Conservation (phyloP, 2,329 filamentous ascomycete genomes). For the Fusarium tjaetaba region DNA sequence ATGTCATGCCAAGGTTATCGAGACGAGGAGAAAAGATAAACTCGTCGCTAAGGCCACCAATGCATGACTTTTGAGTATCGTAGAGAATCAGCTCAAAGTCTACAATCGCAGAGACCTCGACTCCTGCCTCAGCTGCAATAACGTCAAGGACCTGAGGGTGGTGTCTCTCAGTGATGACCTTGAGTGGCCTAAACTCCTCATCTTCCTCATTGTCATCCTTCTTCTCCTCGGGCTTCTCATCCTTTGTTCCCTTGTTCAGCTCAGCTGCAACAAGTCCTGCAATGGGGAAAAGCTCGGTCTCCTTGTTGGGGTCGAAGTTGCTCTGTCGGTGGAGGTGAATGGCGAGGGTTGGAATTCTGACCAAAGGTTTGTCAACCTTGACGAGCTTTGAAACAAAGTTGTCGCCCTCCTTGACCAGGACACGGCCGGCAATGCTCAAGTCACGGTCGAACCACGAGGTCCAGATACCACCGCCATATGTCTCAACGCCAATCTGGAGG, state of each 20-base stretch:
- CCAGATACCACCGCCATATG: constrained; percentile 96
- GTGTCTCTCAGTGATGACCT: constrained; percentile 82
- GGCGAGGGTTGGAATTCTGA: constrained; percentile 91
- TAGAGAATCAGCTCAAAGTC: constrained; percentile 99
- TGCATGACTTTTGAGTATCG: constrained; percentile 89
- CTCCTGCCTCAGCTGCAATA: constrained; percentile 81
- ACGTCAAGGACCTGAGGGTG: constrained; percentile 88
- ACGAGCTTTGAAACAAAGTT: constrained; percentile 85
- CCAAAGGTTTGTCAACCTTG: constrained; percentile 88
- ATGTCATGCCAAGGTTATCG: constrained; percentile 97
- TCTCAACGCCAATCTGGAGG: constrained; percentile 94
- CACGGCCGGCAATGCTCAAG: constrained; percentile 87
- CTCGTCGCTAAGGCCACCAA: constrained; percentile 92
- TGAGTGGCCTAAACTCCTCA: constrained; percentile 77
- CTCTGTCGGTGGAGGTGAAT: constrained; percentile 91
- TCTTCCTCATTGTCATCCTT: constrained; percentile 48
- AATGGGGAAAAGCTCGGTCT: constrained; percentile 94
- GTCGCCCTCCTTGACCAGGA: constrained; percentile 78
- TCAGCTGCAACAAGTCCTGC: constrained; percentile 87
- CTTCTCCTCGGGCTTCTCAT: constrained; percentile 53
- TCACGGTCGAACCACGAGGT: constrained; percentile 99
- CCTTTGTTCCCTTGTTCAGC: constrained; percentile 77
- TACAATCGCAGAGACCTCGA: constrained; percentile 75
- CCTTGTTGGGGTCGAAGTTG: constrained; percentile 95
- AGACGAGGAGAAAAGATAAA: constrained; percentile 96